A percentile compares a stretch with the other conserved stretches of the same genome.
Evolutionary conservation across 306 rosid species (phyloP).

Genomic region (Casuarina cunninghamiana): DNA sequence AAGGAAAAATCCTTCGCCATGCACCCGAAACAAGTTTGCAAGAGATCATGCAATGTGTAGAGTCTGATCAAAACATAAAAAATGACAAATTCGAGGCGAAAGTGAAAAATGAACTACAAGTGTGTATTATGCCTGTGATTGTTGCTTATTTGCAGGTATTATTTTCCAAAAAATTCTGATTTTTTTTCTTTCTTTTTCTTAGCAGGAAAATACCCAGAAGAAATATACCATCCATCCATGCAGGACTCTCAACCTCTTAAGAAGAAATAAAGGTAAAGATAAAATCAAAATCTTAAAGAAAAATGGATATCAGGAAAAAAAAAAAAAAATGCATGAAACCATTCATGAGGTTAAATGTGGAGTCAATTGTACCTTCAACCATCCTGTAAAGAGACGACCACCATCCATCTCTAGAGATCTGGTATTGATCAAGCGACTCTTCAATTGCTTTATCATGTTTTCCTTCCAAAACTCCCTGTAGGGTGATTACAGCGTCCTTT

Average conservation of each 20-base stretch:
- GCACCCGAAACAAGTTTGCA: neutral
- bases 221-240: neutral
- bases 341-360: neutral
- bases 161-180: neutral
- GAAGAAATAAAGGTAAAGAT: neutral
- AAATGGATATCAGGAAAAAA: neutral
- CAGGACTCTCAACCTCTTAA: neutral
- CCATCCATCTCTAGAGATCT: conserved; percentile 63
- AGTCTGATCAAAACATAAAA: neutral
- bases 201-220: too few relatives aligned
- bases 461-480: conserved; percentile 78
- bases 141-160: neutral
- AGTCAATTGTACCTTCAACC: conserved; percentile 69
- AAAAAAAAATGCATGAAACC: neutral
- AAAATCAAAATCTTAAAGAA: neutral
- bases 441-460: conserved; percentile 69
- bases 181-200: neutral
- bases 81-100: neutral
- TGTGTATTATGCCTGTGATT: neutral
- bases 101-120: neutral
- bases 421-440: conserved; percentile 39
- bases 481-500: conserved; percentile 63
- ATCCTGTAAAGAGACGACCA: conserved; percentile 82
- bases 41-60: neutral
- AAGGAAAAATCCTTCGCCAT: neutral